Evolutionary conservation across 139 green algal species (phyloP), one percentile per base, ranked within the genome.

Genomic region (Edaphochlamys debaryana): DNA sequence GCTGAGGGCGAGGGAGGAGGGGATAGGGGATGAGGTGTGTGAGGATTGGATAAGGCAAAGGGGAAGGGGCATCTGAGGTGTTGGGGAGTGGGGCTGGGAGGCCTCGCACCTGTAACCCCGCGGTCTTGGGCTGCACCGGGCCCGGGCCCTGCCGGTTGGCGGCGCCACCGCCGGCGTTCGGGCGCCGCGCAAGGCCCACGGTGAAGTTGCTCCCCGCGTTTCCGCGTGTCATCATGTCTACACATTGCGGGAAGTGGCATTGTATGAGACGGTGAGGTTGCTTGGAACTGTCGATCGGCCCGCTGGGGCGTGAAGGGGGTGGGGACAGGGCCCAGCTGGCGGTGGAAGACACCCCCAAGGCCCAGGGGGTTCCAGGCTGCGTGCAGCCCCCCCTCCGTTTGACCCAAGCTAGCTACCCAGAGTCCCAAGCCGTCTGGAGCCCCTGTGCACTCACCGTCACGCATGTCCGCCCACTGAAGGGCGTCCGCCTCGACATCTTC

Each of bases 381-480:
- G n/a, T n/a, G n/a, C n/a, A n/a, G n/a, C n/a, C n/a, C n/a, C n/a
- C n/a, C n/a, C n/a, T n/a, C n/a, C n/a, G n/a, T n/a, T n/a, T n/a
- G n/a, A n/a, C n/a, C n/a, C n/a, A n/a, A n/a, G n/a, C n/a, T n/a
- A n/a, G n/a, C n/a, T n/a, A n/a, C n/a, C n/a, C n/a, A n/a, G n/a
- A n/a, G n/a, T n/a, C n/a, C n/a, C n/a, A n/a, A n/a, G n/a, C n/a
- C n/a, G n/a, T n/a, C n/a, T n/a, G n/a, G n/a, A n/a, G n/a, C n/a
- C n/a, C n/a, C n/a, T n/a, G n/a, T n/a, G n/a, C n/a, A n/a, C n/a
- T n/a, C n/a, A 95, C 91, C 90, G 58, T 96, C 94, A 1, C 86
- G 84, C 60, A 94, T 84, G 72, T 97, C 93, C 23, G 90, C 92
- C 93, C 92, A 96, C 50, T 96, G 93, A 41, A 96, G 42, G 0